A percentile compares a stretch with the other conserved stretches of the same genome.
Conservation (phyloP, 1,139 yeast genomes). For the Eremothecium gossypii region DNA sequence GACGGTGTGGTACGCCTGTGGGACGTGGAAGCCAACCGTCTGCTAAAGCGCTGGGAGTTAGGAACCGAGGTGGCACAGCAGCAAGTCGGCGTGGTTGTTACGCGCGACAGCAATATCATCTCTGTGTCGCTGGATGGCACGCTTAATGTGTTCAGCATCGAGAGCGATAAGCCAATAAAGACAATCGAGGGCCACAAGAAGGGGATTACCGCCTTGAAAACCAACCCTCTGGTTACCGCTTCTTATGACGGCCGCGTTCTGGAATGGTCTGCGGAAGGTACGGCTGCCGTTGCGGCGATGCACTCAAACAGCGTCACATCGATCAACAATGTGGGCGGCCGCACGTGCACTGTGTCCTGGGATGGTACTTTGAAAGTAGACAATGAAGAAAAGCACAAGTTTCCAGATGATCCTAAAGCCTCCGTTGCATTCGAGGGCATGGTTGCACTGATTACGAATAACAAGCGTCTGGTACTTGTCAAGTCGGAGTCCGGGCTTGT, state of each 20-base stretch:
- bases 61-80: constrained; percentile 48
- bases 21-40: constrained; percentile 37
- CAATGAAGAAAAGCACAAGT: constrained; percentile 22
- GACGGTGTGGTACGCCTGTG: constrained; percentile 68
- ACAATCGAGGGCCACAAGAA: constrained; percentile 72
- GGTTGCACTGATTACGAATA: constrained; percentile 33
- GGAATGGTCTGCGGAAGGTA: constrained; percentile 44
- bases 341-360: constrained; percentile 65
- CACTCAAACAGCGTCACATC: constrained; percentile 55
- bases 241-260: constrained; percentile 73
- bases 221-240: constrained; percentile 45
- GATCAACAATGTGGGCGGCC: constrained; percentile 25
- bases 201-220: constrained; percentile 54
- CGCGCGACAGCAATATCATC: constrained; percentile 46
- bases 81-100: constrained; percentile 70
- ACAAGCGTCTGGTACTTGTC: constrained; percentile 23
- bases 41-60: constrained; percentile 38
- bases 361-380: constrained; percentile 60
- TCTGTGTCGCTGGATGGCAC: constrained; percentile 69
- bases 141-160: constrained; percentile 36
- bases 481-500: constrained; percentile 22
- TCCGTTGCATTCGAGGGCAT: constrained; percentile 32
- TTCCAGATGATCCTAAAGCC: constrained; percentile 59
- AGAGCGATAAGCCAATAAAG: constrained; percentile 33
- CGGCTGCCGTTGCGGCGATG: constrained; percentile 33